phyloP scores from a whole-genome alignment of 73 alveolate species.

The Paramecium sonneborni region DNA sequence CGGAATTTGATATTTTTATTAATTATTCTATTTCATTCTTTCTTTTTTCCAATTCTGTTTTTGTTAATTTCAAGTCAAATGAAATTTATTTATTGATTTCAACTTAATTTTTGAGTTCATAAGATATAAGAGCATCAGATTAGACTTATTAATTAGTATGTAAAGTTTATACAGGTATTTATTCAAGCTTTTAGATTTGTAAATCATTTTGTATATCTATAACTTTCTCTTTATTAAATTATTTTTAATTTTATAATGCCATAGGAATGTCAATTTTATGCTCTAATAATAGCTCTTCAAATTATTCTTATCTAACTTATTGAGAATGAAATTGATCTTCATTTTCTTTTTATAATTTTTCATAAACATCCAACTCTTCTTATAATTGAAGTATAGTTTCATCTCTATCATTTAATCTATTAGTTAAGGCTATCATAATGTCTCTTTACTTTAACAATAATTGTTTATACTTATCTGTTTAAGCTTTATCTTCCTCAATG shows the following conservation, averaged over 20 bases:
- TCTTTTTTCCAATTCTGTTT: not conserved
- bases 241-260: not conserved
- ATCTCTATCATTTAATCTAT: conserved; percentile 98
- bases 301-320: conserved; percentile 22
- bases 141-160: not conserved
- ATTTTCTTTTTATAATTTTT: conserved; percentile 87
- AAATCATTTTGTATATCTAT: not conserved
- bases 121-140: not conserved
- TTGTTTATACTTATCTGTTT: conserved; percentile 97
- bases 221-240: not conserved
- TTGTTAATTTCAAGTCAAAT: not conserved
- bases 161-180: not conserved
- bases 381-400: conserved; percentile 96
- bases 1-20: not conserved
- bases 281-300: conserved; percentile 1
- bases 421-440: conserved; percentile 99
- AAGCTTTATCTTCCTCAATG: conserved; percentile 95
- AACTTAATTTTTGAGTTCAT: not conserved
- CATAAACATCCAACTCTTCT: conserved; percentile 96
- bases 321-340: conserved; percentile 70
- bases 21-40: not conserved
- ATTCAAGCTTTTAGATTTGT: not conserved
- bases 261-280: not conserved
- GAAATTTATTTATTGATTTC: not conserved
- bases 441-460: conserved; percentile 96